A percentile compares a stretch with the other conserved stretches of the same genome.
Evolutionary conservation across 2,329 filamentous ascomycete species (phyloP).

Genomic region (Diaporthe citrichinensis): DNA sequence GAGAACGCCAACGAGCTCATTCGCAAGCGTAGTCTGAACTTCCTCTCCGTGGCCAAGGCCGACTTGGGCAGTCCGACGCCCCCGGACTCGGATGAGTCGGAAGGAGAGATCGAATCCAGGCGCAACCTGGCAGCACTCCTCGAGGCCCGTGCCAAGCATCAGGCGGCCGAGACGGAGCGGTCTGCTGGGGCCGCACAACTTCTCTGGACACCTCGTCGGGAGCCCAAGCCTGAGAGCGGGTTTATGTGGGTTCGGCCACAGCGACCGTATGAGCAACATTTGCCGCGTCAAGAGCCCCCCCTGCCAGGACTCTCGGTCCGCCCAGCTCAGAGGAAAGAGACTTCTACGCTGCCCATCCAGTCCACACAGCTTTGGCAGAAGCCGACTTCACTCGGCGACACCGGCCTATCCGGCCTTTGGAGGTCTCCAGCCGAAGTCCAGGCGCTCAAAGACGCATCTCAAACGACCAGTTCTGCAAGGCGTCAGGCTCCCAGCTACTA

Average conservation of each 20-base stretch:
- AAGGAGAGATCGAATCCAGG: conserved; percentile 52
- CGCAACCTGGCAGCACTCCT: conserved; percentile 42
- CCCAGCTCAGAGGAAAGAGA: conserved; percentile 52
- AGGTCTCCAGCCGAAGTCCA: conserved; percentile 39
- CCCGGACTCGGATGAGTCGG: conserved; percentile 66
- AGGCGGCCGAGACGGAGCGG: not conserved
- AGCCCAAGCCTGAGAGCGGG: conserved; percentile 31
- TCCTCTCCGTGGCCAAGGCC: conserved; percentile 55
- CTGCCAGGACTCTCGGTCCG: conserved; percentile 54
- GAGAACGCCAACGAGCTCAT: conserved; percentile 56
- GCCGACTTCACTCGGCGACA: conserved; percentile 43
- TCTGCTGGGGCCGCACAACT: conserved; percentile 30
- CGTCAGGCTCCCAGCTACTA: conserved; percentile 37
- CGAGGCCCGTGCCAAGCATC: conserved; percentile 37
- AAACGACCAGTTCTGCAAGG: not conserved
- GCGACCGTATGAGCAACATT: conserved; percentile 35
- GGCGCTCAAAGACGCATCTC: conserved; percentile 9
- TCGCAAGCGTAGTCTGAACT: conserved; percentile 56
- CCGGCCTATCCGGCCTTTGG: conserved; percentile 50
- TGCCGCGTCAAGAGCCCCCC: conserved; percentile 38
- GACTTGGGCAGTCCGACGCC: conserved; percentile 67
- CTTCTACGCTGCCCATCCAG: conserved; percentile 52
- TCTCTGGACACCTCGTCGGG: conserved; percentile 48
- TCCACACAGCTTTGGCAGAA: conserved; percentile 58
- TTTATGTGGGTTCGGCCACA: conserved; percentile 47